These are phyloP conservation scores for Umbellularia californica DNA, from an alignment of 164 flowering plant species.

Conservation along the genomic window DNA sequence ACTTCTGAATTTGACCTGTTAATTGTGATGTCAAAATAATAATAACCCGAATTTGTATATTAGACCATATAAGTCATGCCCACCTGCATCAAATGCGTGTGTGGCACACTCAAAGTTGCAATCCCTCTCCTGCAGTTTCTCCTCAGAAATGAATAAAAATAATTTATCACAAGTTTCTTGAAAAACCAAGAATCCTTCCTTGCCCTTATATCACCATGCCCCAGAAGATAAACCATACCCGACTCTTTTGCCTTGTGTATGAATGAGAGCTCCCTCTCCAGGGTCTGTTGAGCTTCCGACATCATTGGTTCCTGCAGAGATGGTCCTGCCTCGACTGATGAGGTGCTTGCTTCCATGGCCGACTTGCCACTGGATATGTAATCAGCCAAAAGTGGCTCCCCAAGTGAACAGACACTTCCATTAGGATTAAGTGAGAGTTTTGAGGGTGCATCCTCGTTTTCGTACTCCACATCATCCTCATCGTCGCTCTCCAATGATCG, in stretches of 20 bases:
- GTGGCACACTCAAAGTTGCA: conserved; percentile 88
- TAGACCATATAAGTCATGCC: conserved; percentile 98
- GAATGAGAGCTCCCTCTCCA: conserved; percentile 87
- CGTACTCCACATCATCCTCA: conserved; percentile 66
- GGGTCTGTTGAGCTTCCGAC: conserved; percentile 65
- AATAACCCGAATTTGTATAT: conserved; percentile 6
- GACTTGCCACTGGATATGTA: conserved; percentile 22
- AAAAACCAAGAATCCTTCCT: conserved; percentile 96
- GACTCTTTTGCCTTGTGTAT: conserved; percentile 87
- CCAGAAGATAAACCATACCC: conserved; percentile 93
- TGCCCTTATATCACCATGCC: conserved; percentile 94
- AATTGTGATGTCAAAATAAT: too few species aligned
- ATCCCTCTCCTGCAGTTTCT: conserved; percentile 91
- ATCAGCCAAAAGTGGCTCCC: conserved; percentile 76
- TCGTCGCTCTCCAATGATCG: conserved; percentile 79
- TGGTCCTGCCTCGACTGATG: conserved; percentile 34
- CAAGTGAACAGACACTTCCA: conserved; percentile 84
- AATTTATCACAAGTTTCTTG: conserved; percentile 81
- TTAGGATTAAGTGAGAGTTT: conserved; percentile 68
- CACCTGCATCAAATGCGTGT: conserved; percentile 85
- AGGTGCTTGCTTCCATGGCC: conserved; percentile 53
- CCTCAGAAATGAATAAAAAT: conserved; percentile 88
- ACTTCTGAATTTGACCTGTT: background rate
- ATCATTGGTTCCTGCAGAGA: conserved; percentile 21
- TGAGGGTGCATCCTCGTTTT: conserved; percentile 44